These are phyloP conservation scores for Vaccinium macrocarpon DNA, from an alignment of 148 eudicot species.

Conservation along the genomic window DNA sequence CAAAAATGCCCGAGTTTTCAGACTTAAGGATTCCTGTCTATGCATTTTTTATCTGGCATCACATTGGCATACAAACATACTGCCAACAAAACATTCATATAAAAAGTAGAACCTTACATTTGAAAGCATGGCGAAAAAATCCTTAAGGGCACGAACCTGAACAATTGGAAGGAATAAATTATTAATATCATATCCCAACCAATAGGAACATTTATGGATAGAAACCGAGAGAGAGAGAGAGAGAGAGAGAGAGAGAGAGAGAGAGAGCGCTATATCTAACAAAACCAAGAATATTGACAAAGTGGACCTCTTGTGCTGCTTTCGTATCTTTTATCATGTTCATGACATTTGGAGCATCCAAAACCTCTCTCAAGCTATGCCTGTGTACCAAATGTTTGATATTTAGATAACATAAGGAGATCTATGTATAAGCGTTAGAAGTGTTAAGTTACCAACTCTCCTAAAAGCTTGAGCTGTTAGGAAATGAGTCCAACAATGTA, in stretches of 20 bases:
- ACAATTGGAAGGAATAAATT: constrained; percentile 15
- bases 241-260: neutral
- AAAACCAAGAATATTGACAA: neutral
- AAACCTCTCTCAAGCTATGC: constrained; percentile 94
- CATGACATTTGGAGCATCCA: constrained; percentile 96
- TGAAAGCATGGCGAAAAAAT: constrained; percentile 91
- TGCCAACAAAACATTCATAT: constrained; percentile 25
- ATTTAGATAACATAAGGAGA: neutral
- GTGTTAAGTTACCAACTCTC: too few relatives aligned
- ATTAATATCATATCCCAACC: constrained; percentile 4
- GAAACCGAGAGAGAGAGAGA: neutral
- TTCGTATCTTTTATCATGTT: constrained; percentile 94
- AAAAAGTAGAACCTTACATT: constrained; percentile 72
- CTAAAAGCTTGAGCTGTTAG: too few relatives aligned
- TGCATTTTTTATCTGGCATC: neutral
- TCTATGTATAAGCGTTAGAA: neutral
- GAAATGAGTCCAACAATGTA: too few relatives aligned
- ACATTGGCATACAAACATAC: constrained; percentile 11
- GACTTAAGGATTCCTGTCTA: neutral
- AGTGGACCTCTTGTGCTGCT: constrained; percentile 90
- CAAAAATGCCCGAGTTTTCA: neutral
- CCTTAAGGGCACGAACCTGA: constrained; percentile 89
- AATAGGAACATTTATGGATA: neutral
- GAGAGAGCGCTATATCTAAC: neutral
- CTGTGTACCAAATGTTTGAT: constrained; percentile 33